Conservation (phyloP, 768 basidiomycete species). For the Termitomyces heimii region DNA sequence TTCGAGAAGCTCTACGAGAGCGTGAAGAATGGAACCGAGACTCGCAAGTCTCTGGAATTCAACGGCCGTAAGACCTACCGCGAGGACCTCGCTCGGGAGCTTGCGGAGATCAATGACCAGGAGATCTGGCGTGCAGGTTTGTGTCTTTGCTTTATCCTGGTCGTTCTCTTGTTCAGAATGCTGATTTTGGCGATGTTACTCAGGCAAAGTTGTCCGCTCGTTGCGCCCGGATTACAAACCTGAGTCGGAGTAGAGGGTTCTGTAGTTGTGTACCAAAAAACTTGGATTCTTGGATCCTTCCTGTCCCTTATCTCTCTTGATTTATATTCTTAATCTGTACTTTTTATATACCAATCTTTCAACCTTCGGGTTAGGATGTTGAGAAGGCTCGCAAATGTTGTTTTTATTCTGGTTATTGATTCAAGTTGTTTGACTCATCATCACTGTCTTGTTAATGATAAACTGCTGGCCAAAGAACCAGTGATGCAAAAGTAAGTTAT, state of each 20-base stretch:
- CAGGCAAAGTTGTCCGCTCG: conserved; percentile 86
- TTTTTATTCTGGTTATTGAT: too few species aligned
- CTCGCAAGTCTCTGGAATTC: conserved; percentile 94
- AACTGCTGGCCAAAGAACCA: too few species aligned
- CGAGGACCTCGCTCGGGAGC: conserved; percentile 85
- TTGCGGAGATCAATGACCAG: conserved; percentile 93
- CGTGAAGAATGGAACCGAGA: conserved; percentile 94
- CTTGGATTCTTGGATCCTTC: not conserved
- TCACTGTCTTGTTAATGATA: too few species aligned
- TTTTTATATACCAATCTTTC: conserved; percentile 9
- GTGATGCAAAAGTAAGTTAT: too few species aligned
- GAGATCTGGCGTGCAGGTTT: conserved; percentile 96
- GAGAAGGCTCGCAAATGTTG: not conserved
- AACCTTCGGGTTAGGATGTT: not conserved
- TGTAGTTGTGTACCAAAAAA: not conserved
- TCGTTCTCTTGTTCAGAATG: not conserved
- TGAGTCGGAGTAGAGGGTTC: conserved; percentile 29
- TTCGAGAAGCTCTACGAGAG: conserved; percentile 95
- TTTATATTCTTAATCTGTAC: conserved; percentile 1
- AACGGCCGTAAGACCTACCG: conserved; percentile 92
- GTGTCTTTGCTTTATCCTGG: conserved; percentile 19
- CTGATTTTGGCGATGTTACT: not conserved
- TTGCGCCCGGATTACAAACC: conserved; percentile 83
- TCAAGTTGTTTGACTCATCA: too few species aligned
- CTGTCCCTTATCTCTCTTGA: not conserved